Base-by-base conservation (phyloP, 2,329 filamentous ascomycete genomes). In the Trichothecium roseum region DNA sequence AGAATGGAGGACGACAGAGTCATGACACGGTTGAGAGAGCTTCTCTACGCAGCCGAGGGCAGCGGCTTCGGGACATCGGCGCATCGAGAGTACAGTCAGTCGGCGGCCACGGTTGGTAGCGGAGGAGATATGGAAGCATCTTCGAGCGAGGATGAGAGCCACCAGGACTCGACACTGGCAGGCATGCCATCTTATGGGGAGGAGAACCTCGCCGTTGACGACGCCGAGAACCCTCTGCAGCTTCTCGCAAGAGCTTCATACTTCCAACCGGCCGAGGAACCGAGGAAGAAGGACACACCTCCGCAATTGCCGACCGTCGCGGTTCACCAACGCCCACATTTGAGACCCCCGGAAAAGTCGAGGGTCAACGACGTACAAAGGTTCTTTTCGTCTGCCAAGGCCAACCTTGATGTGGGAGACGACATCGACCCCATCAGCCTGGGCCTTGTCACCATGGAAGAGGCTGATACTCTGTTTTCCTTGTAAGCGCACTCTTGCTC, bases 141-240 rank as follows among this genome's bases (percentile, higher is more conserved):
- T 15, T 58, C 55, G 4, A 50, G 50, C 31, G 54, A 55, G 5
- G 50, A 53, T 4, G 53, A 55, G 18, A 4, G 45, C 44, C 46
- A 50, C 4, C 34, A 36, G 2, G 43, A 44, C 9, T 41, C 43
- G 4, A 48, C 49, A 42, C 44, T 52, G 1, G 43, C 45, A 8
- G 50, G 48, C 2, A 18, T 31, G 4, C n/a, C 17, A 4, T 24
- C 34, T 4, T 22, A 29, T 8, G 8, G 27, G 8, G 63, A 69
- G 27, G 72, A 76, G 36, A 69, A 62, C 33, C 64, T 81, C 22
- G 68, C 75, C 10, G 61, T 82, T 18, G 80, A 85, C 45, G 81
- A 84, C 51, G 81, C 81, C 4, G 81, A 86, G 48, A 86, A 85
- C 41, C 81, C 81, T 0, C 59, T 85, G 5, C 81, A 86, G 52